A percentile compares a stretch with the other conserved stretches of the same genome.
Conservation (phyloP, 202 grass and related monocot genomes). For the Hordeum pubiflorum region DNA sequence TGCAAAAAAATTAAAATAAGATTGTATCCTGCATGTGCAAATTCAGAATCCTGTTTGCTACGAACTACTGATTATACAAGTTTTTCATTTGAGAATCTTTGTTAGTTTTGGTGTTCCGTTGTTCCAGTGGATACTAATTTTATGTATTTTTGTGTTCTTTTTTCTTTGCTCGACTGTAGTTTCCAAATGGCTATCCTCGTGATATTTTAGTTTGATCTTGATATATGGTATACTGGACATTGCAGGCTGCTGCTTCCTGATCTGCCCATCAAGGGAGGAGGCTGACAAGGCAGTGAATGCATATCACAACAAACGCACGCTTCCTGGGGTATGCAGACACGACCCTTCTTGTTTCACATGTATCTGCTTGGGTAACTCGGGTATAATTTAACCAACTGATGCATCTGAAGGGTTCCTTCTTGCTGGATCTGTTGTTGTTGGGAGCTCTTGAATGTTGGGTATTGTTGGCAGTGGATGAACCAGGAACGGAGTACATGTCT, state of each 20-base stretch:
- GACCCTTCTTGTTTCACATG: not conserved
- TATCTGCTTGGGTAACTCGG: not conserved
- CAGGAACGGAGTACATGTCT: not conserved
- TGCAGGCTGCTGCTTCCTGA: conserved; percentile 95
- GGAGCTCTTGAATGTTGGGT: conserved; percentile 12
- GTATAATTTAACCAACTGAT: conserved; percentile 4
- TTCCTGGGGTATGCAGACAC: conserved; percentile 59
- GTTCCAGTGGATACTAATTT: not conserved
- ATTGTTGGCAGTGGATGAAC: not conserved
- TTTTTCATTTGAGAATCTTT: not conserved
- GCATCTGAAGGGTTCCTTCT: not conserved
- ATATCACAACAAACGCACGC: conserved; percentile 82
- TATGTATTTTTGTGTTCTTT: not conserved
- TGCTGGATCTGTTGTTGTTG: not conserved
- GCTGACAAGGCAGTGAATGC: conserved; percentile 88
- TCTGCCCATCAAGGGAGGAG: conserved; percentile 83
- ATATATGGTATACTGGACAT: conserved; percentile 23
- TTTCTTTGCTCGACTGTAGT: conserved; percentile 8
- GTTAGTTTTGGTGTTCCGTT: not conserved
- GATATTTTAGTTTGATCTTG: conserved; percentile 19
- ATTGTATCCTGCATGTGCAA: not conserved
- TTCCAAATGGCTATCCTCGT: not conserved
- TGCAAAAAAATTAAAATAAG: too few species aligned
- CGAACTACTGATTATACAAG: not conserved
- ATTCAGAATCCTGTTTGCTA: not conserved